Conservation (phyloP, 495 filamentous ascomycete genomes). For the Entonaema liquescens region DNA sequence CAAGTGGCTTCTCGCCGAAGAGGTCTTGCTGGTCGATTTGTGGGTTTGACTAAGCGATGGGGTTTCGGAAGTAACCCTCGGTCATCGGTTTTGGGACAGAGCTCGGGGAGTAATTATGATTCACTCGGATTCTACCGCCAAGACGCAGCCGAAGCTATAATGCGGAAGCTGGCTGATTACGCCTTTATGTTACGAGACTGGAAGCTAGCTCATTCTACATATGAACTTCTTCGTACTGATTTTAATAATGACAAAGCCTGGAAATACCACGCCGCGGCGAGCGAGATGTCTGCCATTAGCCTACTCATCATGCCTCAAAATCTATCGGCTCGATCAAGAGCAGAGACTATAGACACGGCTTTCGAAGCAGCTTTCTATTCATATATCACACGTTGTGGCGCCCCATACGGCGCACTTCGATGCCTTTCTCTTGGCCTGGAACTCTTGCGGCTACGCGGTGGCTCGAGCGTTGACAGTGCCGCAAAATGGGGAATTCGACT, state of each 20-base stretch:
- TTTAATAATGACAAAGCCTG: slow-evolving; percentile 96
- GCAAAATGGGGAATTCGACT: slow-evolving; percentile 83
- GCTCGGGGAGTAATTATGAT: slow-evolving; percentile 78
- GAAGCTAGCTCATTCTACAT: slow-evolving; percentile 89
- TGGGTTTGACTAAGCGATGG: slow-evolving; percentile 90
- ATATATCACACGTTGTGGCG: slow-evolving; percentile 83
- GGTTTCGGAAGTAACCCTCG: slow-evolving; percentile 70
- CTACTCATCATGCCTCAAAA: slow-evolving; percentile 77
- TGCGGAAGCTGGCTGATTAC: slow-evolving; percentile 94
- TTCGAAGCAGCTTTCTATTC: slow-evolving; percentile 90
- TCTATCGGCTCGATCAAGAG: slow-evolving; percentile 73
- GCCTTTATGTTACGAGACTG: slow-evolving; percentile 96
- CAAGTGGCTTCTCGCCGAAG: slow-evolving; percentile 90
- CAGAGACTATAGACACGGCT: slow-evolving; percentile 83
- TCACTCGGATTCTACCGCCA: slow-evolving; percentile 81
- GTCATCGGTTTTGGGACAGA: slow-evolving; percentile 52
- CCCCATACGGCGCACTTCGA: slow-evolving; percentile 78
- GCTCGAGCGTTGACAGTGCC: slow-evolving; percentile 83
- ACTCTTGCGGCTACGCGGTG: slow-evolving; percentile 78
- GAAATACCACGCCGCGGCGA: slow-evolving; percentile 89
- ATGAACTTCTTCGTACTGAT: slow-evolving; percentile 86
- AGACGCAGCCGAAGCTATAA: slow-evolving; percentile 83
- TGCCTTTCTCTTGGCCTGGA: slow-evolving; percentile 80
- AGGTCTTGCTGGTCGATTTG: slow-evolving; percentile 87
- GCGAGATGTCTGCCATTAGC: slow-evolving; percentile 91